phyloP scores from a whole-genome alignment of 257 asterid species.

The Solanum paucissectum region DNA sequence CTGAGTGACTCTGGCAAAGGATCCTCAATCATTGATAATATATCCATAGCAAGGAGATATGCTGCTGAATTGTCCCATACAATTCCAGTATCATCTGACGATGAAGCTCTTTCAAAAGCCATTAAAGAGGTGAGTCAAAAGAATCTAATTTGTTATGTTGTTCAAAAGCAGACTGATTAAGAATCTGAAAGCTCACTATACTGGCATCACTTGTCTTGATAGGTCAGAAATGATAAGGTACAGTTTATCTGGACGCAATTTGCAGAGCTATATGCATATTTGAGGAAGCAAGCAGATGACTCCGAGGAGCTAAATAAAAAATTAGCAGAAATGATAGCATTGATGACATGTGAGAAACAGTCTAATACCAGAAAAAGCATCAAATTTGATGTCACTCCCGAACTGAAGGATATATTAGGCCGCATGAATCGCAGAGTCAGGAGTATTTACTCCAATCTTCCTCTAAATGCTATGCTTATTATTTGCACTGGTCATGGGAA shows the following conservation, averaged over 20 bases:
- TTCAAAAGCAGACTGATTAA: not conserved
- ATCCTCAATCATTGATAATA: slow-evolving; percentile 57
- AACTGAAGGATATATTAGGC: slow-evolving; percentile 63
- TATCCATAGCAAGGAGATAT: slow-evolving; percentile 61
- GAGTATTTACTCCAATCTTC: slow-evolving; percentile 60
- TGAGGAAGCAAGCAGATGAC: slow-evolving; percentile 64
- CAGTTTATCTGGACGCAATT: slow-evolving; percentile 87
- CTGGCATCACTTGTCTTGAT: not conserved
- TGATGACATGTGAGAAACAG: slow-evolving; percentile 60
- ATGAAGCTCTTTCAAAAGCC: slow-evolving; percentile 82
- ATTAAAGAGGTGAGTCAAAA: slow-evolving; percentile 61
- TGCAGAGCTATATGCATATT: slow-evolving; percentile 53
- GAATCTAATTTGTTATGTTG: not conserved
- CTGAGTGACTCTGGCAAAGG: slow-evolving; percentile 77
- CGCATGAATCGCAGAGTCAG: slow-evolving; percentile 48
- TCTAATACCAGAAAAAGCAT: slow-evolving; percentile 38
- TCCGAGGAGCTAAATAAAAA: slow-evolving; percentile 41
- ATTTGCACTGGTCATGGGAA: slow-evolving; percentile 95
- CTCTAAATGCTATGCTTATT: slow-evolving; percentile 68
- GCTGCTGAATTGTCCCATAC: slow-evolving; percentile 73
- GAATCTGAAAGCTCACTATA: not conserved
- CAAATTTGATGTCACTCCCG: slow-evolving; percentile 41
- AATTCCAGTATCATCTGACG: slow-evolving; percentile 72
- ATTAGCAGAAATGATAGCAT: slow-evolving; percentile 84
- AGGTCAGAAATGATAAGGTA: slow-evolving; percentile 67